Evolutionary conservation across 345 rosid species (phyloP).

Genomic region (Brassica cretica): DNA sequence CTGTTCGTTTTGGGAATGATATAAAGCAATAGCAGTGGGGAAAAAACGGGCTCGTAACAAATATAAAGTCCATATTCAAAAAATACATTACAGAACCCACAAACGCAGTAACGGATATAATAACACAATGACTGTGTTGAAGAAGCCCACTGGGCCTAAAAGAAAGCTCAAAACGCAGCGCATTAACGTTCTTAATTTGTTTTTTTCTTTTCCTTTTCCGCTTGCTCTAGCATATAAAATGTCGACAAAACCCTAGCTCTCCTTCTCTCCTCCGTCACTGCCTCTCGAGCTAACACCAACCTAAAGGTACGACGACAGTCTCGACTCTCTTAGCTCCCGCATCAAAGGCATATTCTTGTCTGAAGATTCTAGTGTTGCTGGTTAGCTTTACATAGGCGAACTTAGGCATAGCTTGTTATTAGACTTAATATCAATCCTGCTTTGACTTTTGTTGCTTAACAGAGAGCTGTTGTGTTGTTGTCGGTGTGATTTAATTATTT

Average conservation of each 20-base stretch:
- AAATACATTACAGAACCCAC: too few relatives aligned
- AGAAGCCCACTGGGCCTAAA: slow-evolving; percentile 27
- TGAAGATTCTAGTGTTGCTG: not conserved
- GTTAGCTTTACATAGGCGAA: slow-evolving; percentile 1
- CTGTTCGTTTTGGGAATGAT: not conserved
- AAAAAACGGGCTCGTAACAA: not conserved
- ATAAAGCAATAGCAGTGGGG: not conserved
- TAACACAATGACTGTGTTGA: not conserved
- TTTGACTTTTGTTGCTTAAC: not conserved
- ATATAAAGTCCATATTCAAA: too few relatives aligned
- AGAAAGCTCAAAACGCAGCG: not conserved
- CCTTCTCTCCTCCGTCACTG: slow-evolving; percentile 23
- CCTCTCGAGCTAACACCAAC: slow-evolving; percentile 28
- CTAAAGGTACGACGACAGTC: slow-evolving; percentile 12
- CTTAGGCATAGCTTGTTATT: not conserved
- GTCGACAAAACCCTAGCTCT: slow-evolving; percentile 31
- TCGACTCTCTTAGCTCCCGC: not conserved
- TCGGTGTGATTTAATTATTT: not conserved
- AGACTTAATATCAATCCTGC: not conserved
- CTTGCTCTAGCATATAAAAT: slow-evolving; percentile 12
- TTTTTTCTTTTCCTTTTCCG: not conserved
- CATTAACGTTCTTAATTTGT: not conserved
- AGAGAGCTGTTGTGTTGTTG: not conserved
- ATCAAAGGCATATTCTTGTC: not conserved
- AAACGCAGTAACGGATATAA: not conserved